Evolutionary conservation across 2,329 filamentous ascomycete species (phyloP).

Genomic region (Microascus cirrosus): DNA sequence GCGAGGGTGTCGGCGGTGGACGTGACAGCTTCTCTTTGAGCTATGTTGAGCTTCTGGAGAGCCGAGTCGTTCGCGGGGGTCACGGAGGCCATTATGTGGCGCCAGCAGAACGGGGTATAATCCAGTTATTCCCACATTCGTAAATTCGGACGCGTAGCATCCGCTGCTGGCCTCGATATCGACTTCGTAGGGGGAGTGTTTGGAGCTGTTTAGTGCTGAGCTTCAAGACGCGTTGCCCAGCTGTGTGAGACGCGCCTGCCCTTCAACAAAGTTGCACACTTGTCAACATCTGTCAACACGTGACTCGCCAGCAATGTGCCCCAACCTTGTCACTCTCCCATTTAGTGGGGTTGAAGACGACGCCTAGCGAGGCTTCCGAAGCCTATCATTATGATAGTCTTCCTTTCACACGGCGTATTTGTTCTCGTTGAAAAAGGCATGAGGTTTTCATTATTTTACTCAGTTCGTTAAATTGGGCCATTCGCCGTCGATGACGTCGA

Average conservation of each 20-base stretch:
- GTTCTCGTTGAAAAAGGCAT: too few relatives aligned
- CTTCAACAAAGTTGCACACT: background rate
- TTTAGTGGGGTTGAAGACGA: too few relatives aligned
- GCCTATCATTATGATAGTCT: too few relatives aligned
- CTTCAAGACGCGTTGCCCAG: background rate
- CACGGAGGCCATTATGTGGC: conserved; percentile 1
- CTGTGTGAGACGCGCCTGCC: background rate
- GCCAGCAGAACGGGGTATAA: background rate
- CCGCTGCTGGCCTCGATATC: background rate
- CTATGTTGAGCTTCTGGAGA: conserved; percentile 39
- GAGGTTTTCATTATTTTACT: too few relatives aligned
- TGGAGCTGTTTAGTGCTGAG: background rate
- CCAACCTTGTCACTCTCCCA: too few relatives aligned
- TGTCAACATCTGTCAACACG: background rate
- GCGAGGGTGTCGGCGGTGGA: conserved; percentile 45
- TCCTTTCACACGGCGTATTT: too few relatives aligned
- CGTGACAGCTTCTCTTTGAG: conserved; percentile 44
- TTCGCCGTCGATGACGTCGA: too few relatives aligned
- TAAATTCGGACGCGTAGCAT: background rate
- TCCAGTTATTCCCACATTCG: background rate
- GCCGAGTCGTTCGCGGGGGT: conserved; percentile 15
- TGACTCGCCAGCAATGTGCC: background rate
- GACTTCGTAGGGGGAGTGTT: background rate
- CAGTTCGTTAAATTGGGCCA: too few relatives aligned
- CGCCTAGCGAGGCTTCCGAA: too few relatives aligned